phyloP scores from a whole-genome alignment of 306 rosid genomes.

The Cicer yamashitae region DNA sequence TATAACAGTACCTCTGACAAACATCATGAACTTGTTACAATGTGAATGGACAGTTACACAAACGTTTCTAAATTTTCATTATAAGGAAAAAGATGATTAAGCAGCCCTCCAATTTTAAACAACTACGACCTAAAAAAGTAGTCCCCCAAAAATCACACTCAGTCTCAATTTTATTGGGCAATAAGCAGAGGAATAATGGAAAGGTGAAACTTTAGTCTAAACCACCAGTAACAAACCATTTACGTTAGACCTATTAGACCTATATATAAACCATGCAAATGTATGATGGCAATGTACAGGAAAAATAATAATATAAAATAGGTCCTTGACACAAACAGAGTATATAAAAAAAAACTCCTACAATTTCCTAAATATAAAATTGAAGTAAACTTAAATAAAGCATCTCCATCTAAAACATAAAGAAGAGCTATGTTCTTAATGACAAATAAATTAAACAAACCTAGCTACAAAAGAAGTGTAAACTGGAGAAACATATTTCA shows the following conservation, averaged over 20 bases:
- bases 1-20: slow-evolving; percentile 63
- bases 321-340: slow-evolving; percentile 11
- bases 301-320: slow-evolving; percentile 28
- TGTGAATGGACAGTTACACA: slow-evolving; percentile 19
- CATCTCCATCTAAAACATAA: slow-evolving; percentile 7
- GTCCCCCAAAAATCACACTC: slow-evolving; percentile 5
- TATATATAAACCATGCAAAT: slow-evolving; percentile 1
- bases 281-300: slow-evolving; percentile 24
- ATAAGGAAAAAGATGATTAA: slow-evolving; percentile 27
- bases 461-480: slow-evolving; percentile 34
- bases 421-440: slow-evolving; percentile 2
- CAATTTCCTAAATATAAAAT: slow-evolving; percentile 8
- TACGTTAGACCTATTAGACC: slow-evolving; percentile 10
- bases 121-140: slow-evolving; percentile 21
- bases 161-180: background rate
- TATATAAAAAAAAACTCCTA: slow-evolving; percentile 11
- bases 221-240: slow-evolving; percentile 6
- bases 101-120: slow-evolving; percentile 41
- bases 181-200: slow-evolving; percentile 29
- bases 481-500: slow-evolving; percentile 28
- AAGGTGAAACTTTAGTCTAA: slow-evolving; percentile 8
- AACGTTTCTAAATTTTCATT: slow-evolving; percentile 24
- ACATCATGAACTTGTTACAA: slow-evolving; percentile 12
- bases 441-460: slow-evolving; percentile 15
- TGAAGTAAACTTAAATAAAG: slow-evolving; percentile 33